These are phyloP conservation scores for Micractinium sp. DNA, from an alignment of 139 green algal genomes.

Conservation along the genomic window DNA sequence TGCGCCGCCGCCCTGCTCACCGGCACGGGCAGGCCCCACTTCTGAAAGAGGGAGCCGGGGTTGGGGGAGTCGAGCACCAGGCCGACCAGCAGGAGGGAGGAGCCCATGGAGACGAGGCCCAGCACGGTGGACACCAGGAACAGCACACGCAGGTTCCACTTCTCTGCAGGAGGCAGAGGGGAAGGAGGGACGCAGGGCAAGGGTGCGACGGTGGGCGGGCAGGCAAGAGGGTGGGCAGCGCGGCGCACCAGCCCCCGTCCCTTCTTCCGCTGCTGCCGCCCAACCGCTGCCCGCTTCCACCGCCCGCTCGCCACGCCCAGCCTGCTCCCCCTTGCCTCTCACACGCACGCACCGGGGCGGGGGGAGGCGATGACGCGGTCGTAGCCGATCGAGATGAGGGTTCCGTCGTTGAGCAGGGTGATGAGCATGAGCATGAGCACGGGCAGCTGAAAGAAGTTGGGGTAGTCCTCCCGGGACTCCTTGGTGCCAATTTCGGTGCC, in stretches of 20 bases:
- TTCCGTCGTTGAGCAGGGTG: slow-evolving; percentile 93
- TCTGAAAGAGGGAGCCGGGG: slow-evolving; percentile 40
- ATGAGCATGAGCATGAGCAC: slow-evolving; percentile 91
- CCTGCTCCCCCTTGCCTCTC: background rate
- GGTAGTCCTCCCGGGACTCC: slow-evolving; percentile 33
- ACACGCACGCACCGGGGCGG: slow-evolving; percentile 79
- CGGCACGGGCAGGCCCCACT: slow-evolving; percentile 55
- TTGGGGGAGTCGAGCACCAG: slow-evolving; percentile 68
- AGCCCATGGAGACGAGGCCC: slow-evolving; percentile 72
- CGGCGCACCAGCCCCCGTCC: no score
- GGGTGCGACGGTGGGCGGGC: background rate
- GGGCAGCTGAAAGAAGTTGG: slow-evolving; percentile 83
- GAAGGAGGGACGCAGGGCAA: background rate
- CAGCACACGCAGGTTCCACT: slow-evolving; percentile 52
- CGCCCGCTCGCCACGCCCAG: background rate
- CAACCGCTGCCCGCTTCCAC: background rate
- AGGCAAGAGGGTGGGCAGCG: background rate
- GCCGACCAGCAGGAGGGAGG: slow-evolving; percentile 82
- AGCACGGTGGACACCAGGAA: slow-evolving; percentile 77
- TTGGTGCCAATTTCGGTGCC: background rate
- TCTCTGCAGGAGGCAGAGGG: background rate
- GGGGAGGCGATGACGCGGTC: slow-evolving; percentile 78
- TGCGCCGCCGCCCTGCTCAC: background rate
- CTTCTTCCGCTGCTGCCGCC: no score
- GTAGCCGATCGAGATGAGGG: slow-evolving; percentile 88